phyloP scores from a whole-genome alignment of 257 asterid species.

The Rauvolfia tetraphylla region DNA sequence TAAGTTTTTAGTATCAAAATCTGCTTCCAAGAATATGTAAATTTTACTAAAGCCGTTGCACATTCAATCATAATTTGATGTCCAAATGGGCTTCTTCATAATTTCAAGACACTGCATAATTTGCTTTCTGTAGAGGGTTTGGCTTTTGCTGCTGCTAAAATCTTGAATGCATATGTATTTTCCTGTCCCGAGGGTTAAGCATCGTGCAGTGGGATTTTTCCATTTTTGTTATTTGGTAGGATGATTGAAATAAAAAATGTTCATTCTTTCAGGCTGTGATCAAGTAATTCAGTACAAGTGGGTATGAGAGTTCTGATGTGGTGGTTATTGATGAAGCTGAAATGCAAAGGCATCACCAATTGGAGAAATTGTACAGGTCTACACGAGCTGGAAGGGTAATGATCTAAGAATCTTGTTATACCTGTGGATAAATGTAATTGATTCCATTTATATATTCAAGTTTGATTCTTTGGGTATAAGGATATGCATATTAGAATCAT shows the following conservation, averaged over 20 bases:
- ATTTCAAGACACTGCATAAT: not conserved
- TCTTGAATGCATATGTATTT: not conserved
- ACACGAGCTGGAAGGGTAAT: constrained; percentile 91
- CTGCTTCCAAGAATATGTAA: not conserved
- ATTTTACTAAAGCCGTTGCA: not conserved
- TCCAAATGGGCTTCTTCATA: not conserved
- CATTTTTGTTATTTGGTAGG: not conserved
- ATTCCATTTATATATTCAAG: not conserved
- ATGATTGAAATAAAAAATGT: not conserved
- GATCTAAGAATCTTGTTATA: not conserved
- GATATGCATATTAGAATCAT: not conserved
- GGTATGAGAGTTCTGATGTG: constrained; percentile 80
- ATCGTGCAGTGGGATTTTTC: not conserved
- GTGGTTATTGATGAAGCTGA: constrained; percentile 92
- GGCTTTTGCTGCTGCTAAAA: not conserved
- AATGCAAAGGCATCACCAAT: constrained; percentile 81
- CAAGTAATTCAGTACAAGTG: constrained; percentile 85
- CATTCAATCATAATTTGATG: not conserved
- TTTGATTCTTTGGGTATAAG: not conserved
- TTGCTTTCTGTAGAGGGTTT: not conserved
- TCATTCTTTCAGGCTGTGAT: constrained; percentile 67
- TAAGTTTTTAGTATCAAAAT: not conserved
- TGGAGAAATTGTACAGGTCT: constrained; percentile 84
- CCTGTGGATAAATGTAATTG: not conserved
- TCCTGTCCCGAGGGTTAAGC: not conserved